A percentile compares a stretch with the other conserved stretches of the same genome.
Evolutionary conservation across 768 basidiomycete species (phyloP).

Genomic region (Hericium coralloides): DNA sequence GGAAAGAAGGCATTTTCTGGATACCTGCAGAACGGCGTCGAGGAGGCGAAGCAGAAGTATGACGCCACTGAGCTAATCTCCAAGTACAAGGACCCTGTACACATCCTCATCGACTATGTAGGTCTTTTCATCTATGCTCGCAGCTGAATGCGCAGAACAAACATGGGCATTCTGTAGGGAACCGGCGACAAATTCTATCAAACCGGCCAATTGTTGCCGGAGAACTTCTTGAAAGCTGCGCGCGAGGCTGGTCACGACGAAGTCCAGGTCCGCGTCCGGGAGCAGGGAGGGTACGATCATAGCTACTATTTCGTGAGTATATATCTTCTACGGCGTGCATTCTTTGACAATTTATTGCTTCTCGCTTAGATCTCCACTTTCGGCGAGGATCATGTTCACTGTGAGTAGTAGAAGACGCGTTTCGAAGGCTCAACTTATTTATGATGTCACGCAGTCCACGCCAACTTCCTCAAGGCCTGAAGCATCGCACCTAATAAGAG

Average conservation of each 20-base stretch:
- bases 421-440: constrained; percentile 1
- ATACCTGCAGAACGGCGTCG: constrained; percentile 68
- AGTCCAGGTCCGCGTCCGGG: constrained; percentile 66
- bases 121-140: constrained; percentile 17
- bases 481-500: not conserved
- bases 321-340: not conserved
- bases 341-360: not conserved
- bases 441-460: constrained; percentile 55
- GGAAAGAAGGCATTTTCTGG: constrained; percentile 86
- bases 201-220: constrained; percentile 82
- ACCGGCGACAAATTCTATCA: constrained; percentile 77
- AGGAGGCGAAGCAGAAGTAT: constrained; percentile 65
- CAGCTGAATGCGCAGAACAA: not conserved
- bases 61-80: constrained; percentile 83
- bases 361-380: constrained; percentile 74
- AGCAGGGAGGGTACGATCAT: constrained; percentile 82
- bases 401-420: constrained; percentile 34
- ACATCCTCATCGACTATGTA: constrained; percentile 84
- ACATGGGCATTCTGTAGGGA: constrained; percentile 36
- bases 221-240: constrained; percentile 77
- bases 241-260: constrained; percentile 65
- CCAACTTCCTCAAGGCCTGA: constrained; percentile 75
- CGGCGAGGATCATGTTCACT: constrained; percentile 81
- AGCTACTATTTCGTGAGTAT: constrained; percentile 74
- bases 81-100: constrained; percentile 50